Percentiles rank a stretch among this genome's conserved stretches.
Evolutionary conservation across 169 alveolate genomes (phyloP).

Genomic region (Plasmodium adleri): DNA sequence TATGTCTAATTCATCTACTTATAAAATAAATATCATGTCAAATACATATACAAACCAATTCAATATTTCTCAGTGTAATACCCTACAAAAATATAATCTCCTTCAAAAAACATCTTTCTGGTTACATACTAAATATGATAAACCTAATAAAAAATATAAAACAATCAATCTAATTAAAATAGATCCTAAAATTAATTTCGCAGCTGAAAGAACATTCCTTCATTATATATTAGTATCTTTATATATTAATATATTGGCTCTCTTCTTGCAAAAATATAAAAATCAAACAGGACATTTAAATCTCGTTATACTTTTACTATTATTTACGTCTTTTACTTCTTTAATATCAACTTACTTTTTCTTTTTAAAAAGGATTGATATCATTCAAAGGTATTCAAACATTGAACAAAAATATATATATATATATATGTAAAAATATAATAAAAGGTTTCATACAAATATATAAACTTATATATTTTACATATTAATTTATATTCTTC

Average conservation of each 20-base stretch:
- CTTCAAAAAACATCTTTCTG: constrained; percentile 34
- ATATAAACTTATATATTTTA: too few species aligned
- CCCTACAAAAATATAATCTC: constrained; percentile 20
- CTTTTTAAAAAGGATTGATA: constrained; percentile 44
- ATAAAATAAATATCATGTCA: neutral
- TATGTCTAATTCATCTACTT: neutral
- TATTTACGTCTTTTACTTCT: constrained; percentile 36
- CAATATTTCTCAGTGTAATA: neutral
- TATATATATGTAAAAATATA: constrained; percentile 17
- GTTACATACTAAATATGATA: constrained; percentile 32
- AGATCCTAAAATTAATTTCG: constrained; percentile 88
- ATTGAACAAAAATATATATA: neutral
- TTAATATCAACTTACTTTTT: constrained; percentile 49
- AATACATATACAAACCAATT: neutral
- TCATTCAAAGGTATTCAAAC: constrained; percentile 34
- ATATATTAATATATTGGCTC: constrained; percentile 76
- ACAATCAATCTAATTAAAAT: constrained; percentile 76
- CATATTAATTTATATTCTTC: too few species aligned
- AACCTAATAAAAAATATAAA: constrained; percentile 21
- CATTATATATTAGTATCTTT: constrained; percentile 83
- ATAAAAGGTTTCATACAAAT: too few species aligned
- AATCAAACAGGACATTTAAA: constrained; percentile 37
- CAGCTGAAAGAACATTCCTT: constrained; percentile 86
- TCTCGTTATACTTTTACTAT: constrained; percentile 16
- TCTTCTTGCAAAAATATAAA: constrained; percentile 72